Evolutionary conservation across 176 grass and related monocot genomes (phyloP).

Genomic region (Secale cereale): DNA sequence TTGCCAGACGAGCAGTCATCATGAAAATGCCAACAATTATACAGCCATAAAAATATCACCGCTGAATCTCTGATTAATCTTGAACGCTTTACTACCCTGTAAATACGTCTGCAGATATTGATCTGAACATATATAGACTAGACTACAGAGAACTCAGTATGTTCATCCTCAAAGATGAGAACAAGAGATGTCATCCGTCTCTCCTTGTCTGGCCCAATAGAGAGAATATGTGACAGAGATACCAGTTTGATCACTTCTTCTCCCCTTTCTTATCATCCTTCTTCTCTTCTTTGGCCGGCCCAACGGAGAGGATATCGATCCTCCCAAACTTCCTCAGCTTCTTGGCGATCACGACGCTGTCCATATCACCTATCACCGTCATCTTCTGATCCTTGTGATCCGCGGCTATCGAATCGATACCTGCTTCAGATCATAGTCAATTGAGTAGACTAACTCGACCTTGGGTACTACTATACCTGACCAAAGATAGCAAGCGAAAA

Average conservation of each 20-base stretch:
- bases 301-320: conserved; percentile 70
- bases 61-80: not conserved
- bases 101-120: not conserved
- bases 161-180: not conserved
- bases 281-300: conserved; percentile 79
- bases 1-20: too few species aligned
- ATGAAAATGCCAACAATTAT: not conserved
- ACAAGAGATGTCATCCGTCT: too few species aligned
- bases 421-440: conserved; percentile 31
- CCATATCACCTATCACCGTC: conserved; percentile 78
- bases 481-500: not conserved
- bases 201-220: too few species aligned
- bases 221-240: not conserved
- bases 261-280: conserved; percentile 70
- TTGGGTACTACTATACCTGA: not conserved
- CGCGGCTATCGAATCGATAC: conserved; percentile 74
- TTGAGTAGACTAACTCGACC: not conserved
- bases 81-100: not conserved
- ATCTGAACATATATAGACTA: not conserved
- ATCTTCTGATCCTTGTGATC: conserved; percentile 75
- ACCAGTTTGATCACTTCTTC: conserved; percentile 35
- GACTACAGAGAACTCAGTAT: not conserved
- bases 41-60: not conserved
- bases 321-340: conserved; percentile 77
- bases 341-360: conserved; percentile 65